Evolutionary conservation across 768 basidiomycete genomes (phyloP).

Genomic region (Pleurotus djamor): DNA sequence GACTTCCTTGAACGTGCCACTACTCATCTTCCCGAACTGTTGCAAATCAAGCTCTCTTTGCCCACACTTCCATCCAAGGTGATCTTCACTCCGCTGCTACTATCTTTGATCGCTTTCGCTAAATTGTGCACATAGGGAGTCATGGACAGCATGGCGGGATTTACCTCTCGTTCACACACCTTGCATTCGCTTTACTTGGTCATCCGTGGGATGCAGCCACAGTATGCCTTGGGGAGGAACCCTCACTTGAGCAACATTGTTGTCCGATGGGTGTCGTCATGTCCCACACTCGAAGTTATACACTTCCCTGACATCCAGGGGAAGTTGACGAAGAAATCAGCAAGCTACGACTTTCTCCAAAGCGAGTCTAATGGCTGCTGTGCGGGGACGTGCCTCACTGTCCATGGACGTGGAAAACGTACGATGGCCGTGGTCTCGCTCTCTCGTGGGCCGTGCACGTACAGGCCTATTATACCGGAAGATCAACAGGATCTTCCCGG

Average conservation of each 20-base stretch:
- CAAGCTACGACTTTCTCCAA: neutral
- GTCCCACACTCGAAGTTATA: neutral
- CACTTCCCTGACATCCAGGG: neutral
- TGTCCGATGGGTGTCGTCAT: neutral
- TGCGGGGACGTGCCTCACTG: neutral
- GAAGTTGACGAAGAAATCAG: neutral
- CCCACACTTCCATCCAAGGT: neutral
- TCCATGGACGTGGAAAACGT: neutral
- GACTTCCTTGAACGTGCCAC: neutral
- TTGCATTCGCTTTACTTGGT: neutral
- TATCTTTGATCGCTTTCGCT: no score
- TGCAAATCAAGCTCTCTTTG: constrained; percentile 2
- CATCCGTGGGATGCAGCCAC: neutral
- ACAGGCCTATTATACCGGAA: neutral
- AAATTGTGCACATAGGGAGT: neutral
- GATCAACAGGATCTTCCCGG: neutral
- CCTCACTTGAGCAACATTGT: neutral
- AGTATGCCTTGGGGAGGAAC: neutral
- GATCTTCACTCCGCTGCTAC: no score
- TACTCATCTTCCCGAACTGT: neutral
- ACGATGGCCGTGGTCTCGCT: neutral
- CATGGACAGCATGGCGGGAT: neutral
- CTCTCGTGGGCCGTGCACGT: neutral
- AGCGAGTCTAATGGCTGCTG: neutral
- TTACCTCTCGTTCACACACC: neutral